phyloP scores from a whole-genome alignment of 2,329 filamentous ascomycete species.

The Claviceps digitariae region DNA sequence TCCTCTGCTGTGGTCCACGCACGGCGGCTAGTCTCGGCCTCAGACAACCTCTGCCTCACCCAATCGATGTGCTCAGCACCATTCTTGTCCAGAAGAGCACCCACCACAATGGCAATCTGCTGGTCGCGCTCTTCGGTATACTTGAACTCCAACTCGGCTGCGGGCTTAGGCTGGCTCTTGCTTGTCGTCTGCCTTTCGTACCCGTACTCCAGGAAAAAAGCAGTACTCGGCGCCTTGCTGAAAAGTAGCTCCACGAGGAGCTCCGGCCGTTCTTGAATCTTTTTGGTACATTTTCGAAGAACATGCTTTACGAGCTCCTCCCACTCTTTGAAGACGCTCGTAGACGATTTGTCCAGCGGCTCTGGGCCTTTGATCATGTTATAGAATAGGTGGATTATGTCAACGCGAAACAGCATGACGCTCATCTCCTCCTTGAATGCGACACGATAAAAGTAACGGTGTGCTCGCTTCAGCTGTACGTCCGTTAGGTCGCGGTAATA shows the following conservation, averaged over 20 bases:
- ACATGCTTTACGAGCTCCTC: constrained; percentile 78
- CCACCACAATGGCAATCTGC: constrained; percentile 68
- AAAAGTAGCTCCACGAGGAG: constrained; percentile 87
- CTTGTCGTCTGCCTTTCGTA: constrained; percentile 70
- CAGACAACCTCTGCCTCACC: constrained; percentile 59
- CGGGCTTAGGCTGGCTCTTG: constrained; percentile 49
- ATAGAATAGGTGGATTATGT: constrained; percentile 79
- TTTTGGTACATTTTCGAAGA: constrained; percentile 67
- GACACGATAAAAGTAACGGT: constrained; percentile 86
- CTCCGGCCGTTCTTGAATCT: constrained; percentile 73
- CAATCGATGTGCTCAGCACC: constrained; percentile 66
- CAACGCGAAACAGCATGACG: constrained; percentile 77
- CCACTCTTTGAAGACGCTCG: constrained; percentile 64
- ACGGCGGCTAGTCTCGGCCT: constrained; percentile 58
- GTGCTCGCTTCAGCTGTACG: constrained; percentile 75
- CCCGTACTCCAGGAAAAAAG: constrained; percentile 82
- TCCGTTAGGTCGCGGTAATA: constrained; percentile 71
- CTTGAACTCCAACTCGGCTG: constrained; percentile 73
- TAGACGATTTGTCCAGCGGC: constrained; percentile 51
- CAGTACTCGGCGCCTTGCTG: constrained; percentile 72
- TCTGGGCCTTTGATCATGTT: constrained; percentile 85
- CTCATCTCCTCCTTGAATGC: constrained; percentile 91
- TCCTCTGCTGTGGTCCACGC: constrained; percentile 64
- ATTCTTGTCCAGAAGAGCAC: constrained; percentile 66
- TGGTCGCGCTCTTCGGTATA: constrained; percentile 52